Base-by-base conservation (phyloP, 202 grass and related monocot genomes). In the Digitaria exilis region DNA sequence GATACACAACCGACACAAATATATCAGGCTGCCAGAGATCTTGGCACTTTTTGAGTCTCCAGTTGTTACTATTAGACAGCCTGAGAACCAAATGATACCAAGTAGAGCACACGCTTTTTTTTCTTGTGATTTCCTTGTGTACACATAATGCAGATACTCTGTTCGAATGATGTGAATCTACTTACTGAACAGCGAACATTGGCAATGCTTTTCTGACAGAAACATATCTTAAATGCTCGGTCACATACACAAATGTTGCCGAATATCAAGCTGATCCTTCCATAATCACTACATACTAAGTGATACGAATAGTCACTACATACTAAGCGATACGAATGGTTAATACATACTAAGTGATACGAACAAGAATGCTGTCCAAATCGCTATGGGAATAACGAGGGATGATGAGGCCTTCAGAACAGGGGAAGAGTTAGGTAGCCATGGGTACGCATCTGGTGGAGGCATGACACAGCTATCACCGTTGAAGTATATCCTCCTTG, bases 391-490 rank as follows among this genome's bases (percentile, higher is more conserved):
- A 45, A 45, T 51, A 66, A 59, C 24, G 11, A 86, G 67, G 68
- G 71, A 78, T 8, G n/a, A n/a, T n/a, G 73, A 70, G 0, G 48
- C 56, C 66, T 28, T 89, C 15, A 80, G 25, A 70, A 50, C 63
- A 19, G 82, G 89, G 1, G 79, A 88, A 65, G 80, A 72, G 73
- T 84, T 91, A 6, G 90, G 92, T 43, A 98, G 50, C 89, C 86
- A 86, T 30, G 89, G 92, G 60, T 98, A 98, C 48, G 25, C 55
- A 83, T 98, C 92, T 43, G 90, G 90, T 29, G 89, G 60, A 16
- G 95, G 90, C 95, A 98, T 98, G 66, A 95, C 92, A 4, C 90
- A 93, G 62, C 87, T 98, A 51, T 95, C 90, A 5, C 95, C 92
- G 2, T 98, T 95, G 88, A 98, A 98, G 81, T 98, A 95, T 76